Conservation (phyloP, 208 protist genomes). For the Trypanosoma theileri region DNA sequence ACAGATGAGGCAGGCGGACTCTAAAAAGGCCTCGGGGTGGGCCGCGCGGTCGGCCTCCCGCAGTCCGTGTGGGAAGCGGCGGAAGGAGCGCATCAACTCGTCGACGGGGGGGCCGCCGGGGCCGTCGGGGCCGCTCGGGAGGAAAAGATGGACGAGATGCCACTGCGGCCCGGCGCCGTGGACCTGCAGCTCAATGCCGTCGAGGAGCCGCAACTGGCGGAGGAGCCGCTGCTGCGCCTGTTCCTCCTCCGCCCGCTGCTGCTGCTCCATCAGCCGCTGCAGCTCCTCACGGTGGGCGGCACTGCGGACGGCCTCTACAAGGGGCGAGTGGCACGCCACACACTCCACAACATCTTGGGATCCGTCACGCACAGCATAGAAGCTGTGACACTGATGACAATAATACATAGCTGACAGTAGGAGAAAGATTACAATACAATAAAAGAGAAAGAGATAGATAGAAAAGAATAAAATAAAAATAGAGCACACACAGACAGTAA, state of each 20-base stretch:
- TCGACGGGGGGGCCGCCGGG: constrained; percentile 4
- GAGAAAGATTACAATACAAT: too few relatives aligned
- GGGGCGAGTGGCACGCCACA: constrained; percentile 15
- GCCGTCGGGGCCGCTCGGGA: too few relatives aligned
- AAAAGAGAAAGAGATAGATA: too few relatives aligned
- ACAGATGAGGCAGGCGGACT: constrained; percentile 24
- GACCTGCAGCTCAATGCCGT: neutral
- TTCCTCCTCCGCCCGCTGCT: neutral
- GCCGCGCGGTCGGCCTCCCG: constrained; percentile 26
- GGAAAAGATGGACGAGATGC: too few relatives aligned
- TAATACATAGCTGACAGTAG: constrained; percentile 17
- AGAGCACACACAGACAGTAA: too few relatives aligned
- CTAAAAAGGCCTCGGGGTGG: constrained; percentile 27
- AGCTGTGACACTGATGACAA: constrained; percentile 22
- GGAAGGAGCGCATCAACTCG: constrained; percentile 21
- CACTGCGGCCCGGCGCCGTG: too few relatives aligned
- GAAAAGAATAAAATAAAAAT: too few relatives aligned
- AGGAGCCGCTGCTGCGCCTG: neutral
- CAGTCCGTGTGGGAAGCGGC: constrained; percentile 17
- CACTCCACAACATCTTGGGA: neutral
- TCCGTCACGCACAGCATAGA: neutral
- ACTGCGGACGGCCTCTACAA: constrained; percentile 21
- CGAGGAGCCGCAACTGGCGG: constrained; percentile 3
- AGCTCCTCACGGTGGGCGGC: constrained; percentile 10
- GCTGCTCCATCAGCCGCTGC: neutral